A percentile compares a stretch with the other conserved stretches of the same genome.
These are phyloP conservation scores for Aspergillus flavus DNA, from an alignment of 2,329 filamentous ascomycete genomes.

Conservation along the genomic window DNA sequence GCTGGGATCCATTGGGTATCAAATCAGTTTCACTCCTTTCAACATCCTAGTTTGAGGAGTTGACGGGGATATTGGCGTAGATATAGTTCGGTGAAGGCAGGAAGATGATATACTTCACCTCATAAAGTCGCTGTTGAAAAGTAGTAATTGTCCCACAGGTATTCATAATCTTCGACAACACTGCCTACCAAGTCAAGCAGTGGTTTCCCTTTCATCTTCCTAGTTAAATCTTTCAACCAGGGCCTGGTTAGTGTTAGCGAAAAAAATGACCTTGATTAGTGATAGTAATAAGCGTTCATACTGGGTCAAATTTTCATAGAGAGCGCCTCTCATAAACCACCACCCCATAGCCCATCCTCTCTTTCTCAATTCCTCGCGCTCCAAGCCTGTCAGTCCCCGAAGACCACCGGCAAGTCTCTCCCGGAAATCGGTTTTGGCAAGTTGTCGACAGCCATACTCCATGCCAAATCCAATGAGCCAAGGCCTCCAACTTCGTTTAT, in stretches of 20 bases:
- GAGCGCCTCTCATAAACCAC: conserved; percentile 97
- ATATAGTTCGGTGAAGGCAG: neutral
- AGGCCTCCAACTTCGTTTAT: conserved; percentile 83
- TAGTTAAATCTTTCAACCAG: conserved; percentile 69
- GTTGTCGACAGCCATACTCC: conserved; percentile 85
- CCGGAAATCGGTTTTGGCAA: conserved; percentile 69
- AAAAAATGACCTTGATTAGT: neutral
- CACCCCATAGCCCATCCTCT: conserved; percentile 88
- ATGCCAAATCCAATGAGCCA: conserved; percentile 86
- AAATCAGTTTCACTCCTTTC: neutral
- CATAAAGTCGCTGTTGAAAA: conserved; percentile 68
- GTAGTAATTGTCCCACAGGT: conserved; percentile 97
- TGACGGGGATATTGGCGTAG: neutral
- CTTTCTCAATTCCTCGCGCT: conserved; percentile 86
- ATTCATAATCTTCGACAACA: conserved; percentile 94
- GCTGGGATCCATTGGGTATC: conserved; percentile 13
- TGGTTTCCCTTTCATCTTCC: conserved; percentile 70
- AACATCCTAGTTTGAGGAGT: neutral
- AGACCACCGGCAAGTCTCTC: conserved; percentile 69
- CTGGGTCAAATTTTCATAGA: conserved; percentile 88
- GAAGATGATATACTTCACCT: conserved; percentile 8
- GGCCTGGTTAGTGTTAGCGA: conserved; percentile 46
- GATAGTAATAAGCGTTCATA: conserved; percentile 37
- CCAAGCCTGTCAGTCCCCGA: conserved; percentile 76
- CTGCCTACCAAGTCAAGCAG: conserved; percentile 80